Percentiles rank a stretch among this genome's conserved stretches.
Conservation (phyloP, 495 filamentous ascomycete genomes). For the Sporormia fimetaria region DNA sequence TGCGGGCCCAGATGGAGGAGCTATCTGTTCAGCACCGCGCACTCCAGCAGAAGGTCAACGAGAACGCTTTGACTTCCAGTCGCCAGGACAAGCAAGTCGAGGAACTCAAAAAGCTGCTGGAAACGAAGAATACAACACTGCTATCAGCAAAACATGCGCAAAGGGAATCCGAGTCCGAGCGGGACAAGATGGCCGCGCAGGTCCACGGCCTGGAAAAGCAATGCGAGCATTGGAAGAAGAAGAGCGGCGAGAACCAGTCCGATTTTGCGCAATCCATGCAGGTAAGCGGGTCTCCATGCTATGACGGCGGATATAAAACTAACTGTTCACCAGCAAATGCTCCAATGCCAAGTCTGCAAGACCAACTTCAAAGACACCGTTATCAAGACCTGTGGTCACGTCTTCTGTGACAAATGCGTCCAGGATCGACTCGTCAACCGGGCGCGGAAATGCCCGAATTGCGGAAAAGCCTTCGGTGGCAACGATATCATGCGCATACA, state of each 20-base stretch:
- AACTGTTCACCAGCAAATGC: constrained; percentile 55
- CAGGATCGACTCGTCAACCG: constrained; percentile 76
- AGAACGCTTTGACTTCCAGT: constrained; percentile 56
- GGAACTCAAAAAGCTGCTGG: constrained; percentile 60
- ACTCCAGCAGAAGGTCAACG: constrained; percentile 56
- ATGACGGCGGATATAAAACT: constrained; percentile 1
- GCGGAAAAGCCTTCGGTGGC: constrained; percentile 77
- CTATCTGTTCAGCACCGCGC: constrained; percentile 56
- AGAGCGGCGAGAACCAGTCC: constrained; percentile 64
- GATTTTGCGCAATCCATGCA: constrained; percentile 73
- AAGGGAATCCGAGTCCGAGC: constrained; percentile 61
- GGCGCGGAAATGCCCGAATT: constrained; percentile 89
- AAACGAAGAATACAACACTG: constrained; percentile 56
- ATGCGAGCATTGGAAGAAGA: constrained; percentile 68
- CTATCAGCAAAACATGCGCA: constrained; percentile 44
- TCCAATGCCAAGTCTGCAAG: constrained; percentile 81
- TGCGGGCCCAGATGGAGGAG: constrained; percentile 58
- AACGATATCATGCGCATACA: constrained; percentile 49
- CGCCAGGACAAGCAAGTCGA: constrained; percentile 62
- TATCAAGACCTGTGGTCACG: constrained; percentile 88
- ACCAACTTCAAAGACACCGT: constrained; percentile 86
- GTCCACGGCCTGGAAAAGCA: constrained; percentile 66
- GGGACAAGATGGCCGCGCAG: constrained; percentile 59
- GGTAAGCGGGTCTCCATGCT: constrained; percentile 42
- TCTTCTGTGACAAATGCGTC: constrained; percentile 84